phyloP scores from a whole-genome alignment of 73 alveolate species.

The Tetrahymena malaccensis region DNA sequence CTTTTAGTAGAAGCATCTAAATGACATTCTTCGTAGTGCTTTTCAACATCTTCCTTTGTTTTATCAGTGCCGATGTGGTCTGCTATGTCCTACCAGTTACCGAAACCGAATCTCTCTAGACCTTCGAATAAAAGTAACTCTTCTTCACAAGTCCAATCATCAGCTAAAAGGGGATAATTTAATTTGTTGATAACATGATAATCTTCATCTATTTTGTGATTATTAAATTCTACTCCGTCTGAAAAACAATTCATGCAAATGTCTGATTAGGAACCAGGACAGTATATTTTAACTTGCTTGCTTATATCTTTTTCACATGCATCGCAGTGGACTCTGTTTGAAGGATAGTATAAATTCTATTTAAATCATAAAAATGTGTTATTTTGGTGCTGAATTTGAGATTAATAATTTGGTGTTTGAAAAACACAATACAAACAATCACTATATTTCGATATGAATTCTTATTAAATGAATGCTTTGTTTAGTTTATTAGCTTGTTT shows the following conservation, averaged over 20 bases:
- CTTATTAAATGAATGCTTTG: neutral
- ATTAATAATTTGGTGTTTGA: neutral
- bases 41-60: conserved; percentile 81
- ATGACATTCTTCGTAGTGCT: conserved; percentile 74
- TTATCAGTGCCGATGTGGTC: conserved; percentile 68
- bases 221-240: conserved; percentile 23
- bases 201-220: conserved; percentile 4
- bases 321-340: conserved; percentile 38
- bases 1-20: conserved; percentile 13
- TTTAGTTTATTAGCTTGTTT: neutral
- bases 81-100: conserved; percentile 93
- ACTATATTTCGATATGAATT: neutral
- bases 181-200: conserved; percentile 74
- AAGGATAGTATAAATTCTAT: conserved; percentile 37
- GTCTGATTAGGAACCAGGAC: conserved; percentile 25
- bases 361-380: neutral
- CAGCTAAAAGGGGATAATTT: conserved; percentile 84
- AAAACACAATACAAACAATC: neutral
- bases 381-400: neutral
- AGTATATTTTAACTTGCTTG: conserved; percentile 26
- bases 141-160: conserved; percentile 91
- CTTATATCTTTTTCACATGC: conserved; percentile 37
- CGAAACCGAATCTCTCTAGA: conserved; percentile 82
- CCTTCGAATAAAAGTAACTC: conserved; percentile 80
- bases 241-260: conserved; percentile 39